These are phyloP conservation scores for Paecilomyces niveus DNA, from an alignment of 2,329 filamentous ascomycete species.

Conservation along the genomic window DNA sequence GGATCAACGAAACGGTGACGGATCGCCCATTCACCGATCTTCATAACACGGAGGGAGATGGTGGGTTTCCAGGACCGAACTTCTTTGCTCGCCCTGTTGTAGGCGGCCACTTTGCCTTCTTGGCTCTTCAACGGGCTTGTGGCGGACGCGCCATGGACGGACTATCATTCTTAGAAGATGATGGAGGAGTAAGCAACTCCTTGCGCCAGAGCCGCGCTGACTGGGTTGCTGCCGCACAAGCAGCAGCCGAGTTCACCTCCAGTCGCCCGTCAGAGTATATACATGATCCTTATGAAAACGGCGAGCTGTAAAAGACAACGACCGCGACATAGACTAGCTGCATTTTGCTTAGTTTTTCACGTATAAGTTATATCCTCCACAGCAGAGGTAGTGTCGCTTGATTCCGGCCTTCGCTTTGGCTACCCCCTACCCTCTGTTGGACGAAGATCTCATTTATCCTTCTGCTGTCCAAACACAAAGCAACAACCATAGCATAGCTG, in stretches of 20 bases:
- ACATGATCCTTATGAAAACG: background rate
- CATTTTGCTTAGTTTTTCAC: background rate
- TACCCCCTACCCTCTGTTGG: background rate
- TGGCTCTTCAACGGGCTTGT: slow-evolving; percentile 75
- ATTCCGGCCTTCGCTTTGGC: background rate
- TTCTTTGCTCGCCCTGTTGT: slow-evolving; percentile 81
- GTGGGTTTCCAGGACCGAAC: slow-evolving; percentile 64
- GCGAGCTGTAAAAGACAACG: background rate
- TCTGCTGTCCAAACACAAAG: background rate
- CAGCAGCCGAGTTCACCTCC: slow-evolving; percentile 12
- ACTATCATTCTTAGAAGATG: slow-evolving; percentile 41
- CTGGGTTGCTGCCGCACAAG: slow-evolving; percentile 14
- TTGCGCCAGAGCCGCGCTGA: background rate
- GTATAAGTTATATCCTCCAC: background rate
- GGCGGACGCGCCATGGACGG: slow-evolving; percentile 58
- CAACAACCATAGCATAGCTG: background rate
- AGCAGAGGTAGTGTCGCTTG: background rate
- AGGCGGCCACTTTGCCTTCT: slow-evolving; percentile 77
- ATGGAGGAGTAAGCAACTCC: slow-evolving; percentile 9
- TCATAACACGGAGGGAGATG: slow-evolving; percentile 71
- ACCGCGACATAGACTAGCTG: background rate
- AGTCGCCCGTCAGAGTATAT: background rate
- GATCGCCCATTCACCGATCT: slow-evolving; percentile 74
- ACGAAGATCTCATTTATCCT: background rate
- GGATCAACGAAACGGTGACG: slow-evolving; percentile 77